Evolutionary conservation across 1,139 yeast species (phyloP).

Genomic region (Hyphopichia pseudoburtonii): DNA sequence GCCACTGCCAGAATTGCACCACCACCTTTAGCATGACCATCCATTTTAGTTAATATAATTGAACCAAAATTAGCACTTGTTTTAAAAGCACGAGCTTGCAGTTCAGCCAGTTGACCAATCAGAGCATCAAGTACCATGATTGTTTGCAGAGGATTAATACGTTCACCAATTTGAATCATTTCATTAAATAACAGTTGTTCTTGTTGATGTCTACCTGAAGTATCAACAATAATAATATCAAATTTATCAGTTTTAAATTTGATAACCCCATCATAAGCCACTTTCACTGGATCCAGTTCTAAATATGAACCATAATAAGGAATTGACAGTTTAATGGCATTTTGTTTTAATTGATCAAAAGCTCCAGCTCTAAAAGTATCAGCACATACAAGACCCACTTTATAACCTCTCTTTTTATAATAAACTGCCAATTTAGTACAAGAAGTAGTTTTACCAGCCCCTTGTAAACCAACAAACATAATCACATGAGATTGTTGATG

Average conservation of each 20-base stretch:
- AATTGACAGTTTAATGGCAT: constrained; percentile 91
- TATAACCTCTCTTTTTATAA: constrained; percentile 89
- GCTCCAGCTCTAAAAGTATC: constrained; percentile 99
- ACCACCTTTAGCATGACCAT: constrained; percentile 99
- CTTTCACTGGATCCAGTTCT: constrained; percentile 93
- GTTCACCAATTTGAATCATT: constrained; percentile 89
- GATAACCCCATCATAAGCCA: constrained; percentile 87
- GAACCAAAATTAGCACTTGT: constrained; percentile 94
- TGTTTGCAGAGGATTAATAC: constrained; percentile 88
- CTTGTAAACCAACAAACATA: constrained; percentile 98
- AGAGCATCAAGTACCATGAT: constrained; percentile 98
- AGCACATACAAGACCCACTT: constrained; percentile 96
- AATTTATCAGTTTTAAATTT: constrained; percentile 89
- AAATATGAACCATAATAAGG: constrained; percentile 95
- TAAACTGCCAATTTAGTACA: constrained; percentile 96
- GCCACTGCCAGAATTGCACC: constrained; percentile 99
- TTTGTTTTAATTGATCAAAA: constrained; percentile 95
- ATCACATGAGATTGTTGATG: constrained; percentile 53
- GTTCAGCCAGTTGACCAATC: constrained; percentile 97
- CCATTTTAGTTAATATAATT: constrained; percentile 93
- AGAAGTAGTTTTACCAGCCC: constrained; percentile 98
- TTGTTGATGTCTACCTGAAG: constrained; percentile 97
- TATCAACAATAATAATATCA: constrained; percentile 92
- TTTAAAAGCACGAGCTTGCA: constrained; percentile 91
- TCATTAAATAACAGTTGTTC: constrained; percentile 89